Evolutionary conservation across 1,284 basidiomycete genomes (phyloP).

Genomic region (Pisolithus thermaeus): DNA sequence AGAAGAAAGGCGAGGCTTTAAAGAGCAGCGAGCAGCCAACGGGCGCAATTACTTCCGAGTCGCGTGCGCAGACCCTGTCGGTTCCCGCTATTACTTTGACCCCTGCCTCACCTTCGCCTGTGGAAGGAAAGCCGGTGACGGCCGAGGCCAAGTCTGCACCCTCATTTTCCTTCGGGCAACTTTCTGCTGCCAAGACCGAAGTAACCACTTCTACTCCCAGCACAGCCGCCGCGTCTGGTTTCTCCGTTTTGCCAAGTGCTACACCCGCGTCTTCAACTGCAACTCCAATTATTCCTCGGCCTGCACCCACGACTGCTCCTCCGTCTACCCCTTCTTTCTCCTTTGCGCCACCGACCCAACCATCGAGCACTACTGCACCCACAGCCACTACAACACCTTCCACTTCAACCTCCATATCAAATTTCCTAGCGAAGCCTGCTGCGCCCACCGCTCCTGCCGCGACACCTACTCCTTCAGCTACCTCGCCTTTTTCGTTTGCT

Average conservation of each 20-base stretch:
- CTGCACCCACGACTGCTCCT: constrained; percentile 1
- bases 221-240: too few relatives aligned
- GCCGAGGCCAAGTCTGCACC: constrained; percentile 14
- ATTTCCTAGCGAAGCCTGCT: constrained; percentile 20
- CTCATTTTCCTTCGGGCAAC: constrained; percentile 12
- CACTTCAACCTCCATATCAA: constrained; percentile 15
- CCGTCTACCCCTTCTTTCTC: constrained; percentile 11
- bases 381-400: constrained; percentile 11
- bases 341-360: constrained; percentile 13
- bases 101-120: constrained; percentile 13
- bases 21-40: constrained; percentile 12
- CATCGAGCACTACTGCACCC: constrained; percentile 6
- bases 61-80: constrained; percentile 14
- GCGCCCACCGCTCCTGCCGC: neutral
- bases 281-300: constrained; percentile 5
- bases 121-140: constrained; percentile 3
- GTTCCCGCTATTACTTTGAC: constrained; percentile 28
- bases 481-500: constrained; percentile 5
- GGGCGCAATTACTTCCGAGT: constrained; percentile 21
- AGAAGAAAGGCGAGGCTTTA: constrained; percentile 23
- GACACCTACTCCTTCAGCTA: neutral
- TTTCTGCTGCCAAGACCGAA: constrained; percentile 5
- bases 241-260: constrained; percentile 2
- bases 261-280: constrained; percentile 3
- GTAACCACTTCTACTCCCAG: constrained; percentile 6